A percentile compares a stretch with the other conserved stretches of the same genome.
Evolutionary conservation across 208 protist species (phyloP).

Genomic region (Vickermania spadyakhi): DNA sequence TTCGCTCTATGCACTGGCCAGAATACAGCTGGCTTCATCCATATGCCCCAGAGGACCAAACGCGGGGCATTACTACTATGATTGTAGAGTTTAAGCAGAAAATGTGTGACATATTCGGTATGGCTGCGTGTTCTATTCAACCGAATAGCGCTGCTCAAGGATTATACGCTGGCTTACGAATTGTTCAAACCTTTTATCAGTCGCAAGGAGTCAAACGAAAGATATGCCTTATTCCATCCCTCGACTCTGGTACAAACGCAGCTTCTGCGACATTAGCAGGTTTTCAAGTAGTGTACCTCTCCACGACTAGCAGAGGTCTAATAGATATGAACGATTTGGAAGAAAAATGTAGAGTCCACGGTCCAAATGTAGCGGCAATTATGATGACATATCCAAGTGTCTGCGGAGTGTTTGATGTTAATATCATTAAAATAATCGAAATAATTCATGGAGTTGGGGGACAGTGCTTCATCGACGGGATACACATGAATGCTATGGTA

Average conservation of each 20-base stretch:
- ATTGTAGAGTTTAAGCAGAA: slow-evolving; percentile 74
- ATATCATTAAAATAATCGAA: slow-evolving; percentile 80
- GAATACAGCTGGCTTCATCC: slow-evolving; percentile 93
- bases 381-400: slow-evolving; percentile 99
- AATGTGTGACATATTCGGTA: slow-evolving; percentile 93
- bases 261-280: slow-evolving; percentile 93
- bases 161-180: slow-evolving; percentile 95
- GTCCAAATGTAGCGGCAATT: slow-evolving; percentile 87
- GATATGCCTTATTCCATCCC: slow-evolving; percentile 95
- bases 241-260: slow-evolving; percentile 98
- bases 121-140: slow-evolving; percentile 93
- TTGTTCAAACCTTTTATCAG: slow-evolving; percentile 73
- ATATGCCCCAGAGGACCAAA: slow-evolving; percentile 91
- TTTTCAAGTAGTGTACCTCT: slow-evolving; percentile 89
- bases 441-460: slow-evolving; percentile 89
- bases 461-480: slow-evolving; percentile 97
- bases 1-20: slow-evolving; percentile 94
- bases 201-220: slow-evolving; percentile 78
- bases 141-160: slow-evolving; percentile 96
- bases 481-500: slow-evolving; percentile 97
- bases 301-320: slow-evolving; percentile 85
- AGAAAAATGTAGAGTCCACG: slow-evolving; percentile 86
- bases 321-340: slow-evolving; percentile 91
- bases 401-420: slow-evolving; percentile 96
- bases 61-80: slow-evolving; percentile 71